Evolutionary conservation across 2,329 filamentous ascomycete species (phyloP).

Genomic region (Epichloe sibirici): DNA sequence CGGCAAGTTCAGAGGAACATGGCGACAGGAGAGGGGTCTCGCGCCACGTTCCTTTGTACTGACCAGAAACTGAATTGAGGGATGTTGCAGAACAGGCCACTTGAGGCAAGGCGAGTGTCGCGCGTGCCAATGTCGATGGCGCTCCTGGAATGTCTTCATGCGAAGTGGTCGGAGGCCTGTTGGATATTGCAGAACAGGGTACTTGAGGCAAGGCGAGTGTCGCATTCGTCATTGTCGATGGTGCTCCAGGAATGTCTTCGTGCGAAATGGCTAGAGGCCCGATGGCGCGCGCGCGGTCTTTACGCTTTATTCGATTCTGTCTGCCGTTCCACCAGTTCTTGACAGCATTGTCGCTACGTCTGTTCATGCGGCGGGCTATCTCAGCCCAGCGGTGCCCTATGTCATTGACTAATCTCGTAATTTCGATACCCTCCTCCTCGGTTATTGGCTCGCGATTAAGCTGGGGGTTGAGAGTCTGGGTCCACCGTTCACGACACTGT

Average conservation of each 20-base stretch:
- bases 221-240: not conserved
- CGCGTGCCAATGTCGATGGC: not conserved
- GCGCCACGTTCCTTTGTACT: slow-evolving; percentile 9
- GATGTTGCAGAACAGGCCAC: not conserved
- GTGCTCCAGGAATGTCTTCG: not conserved
- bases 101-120: not conserved
- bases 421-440: slow-evolving; percentile 55
- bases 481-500: slow-evolving; percentile 87
- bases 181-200: not conserved
- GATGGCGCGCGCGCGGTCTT: not conserved
- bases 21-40: slow-evolving; percentile 26
- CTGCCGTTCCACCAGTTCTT: slow-evolving; percentile 98
- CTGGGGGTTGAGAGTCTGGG: slow-evolving; percentile 77
- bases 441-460: slow-evolving; percentile 65
- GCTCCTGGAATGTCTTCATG: not conserved
- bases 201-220: not conserved
- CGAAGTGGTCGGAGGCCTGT: too few relatives aligned
- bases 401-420: slow-evolving; percentile 63
- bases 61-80: not conserved
- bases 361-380: slow-evolving; percentile 69
- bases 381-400: slow-evolving; percentile 89
- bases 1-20: slow-evolving; percentile 34
- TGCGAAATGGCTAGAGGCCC: not conserved
- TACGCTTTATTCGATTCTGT: slow-evolving; percentile 63
- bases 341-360: slow-evolving; percentile 86